Base-by-base conservation (phyloP, 139 green algal genomes). In the Chlorella vulgaris region DNA sequence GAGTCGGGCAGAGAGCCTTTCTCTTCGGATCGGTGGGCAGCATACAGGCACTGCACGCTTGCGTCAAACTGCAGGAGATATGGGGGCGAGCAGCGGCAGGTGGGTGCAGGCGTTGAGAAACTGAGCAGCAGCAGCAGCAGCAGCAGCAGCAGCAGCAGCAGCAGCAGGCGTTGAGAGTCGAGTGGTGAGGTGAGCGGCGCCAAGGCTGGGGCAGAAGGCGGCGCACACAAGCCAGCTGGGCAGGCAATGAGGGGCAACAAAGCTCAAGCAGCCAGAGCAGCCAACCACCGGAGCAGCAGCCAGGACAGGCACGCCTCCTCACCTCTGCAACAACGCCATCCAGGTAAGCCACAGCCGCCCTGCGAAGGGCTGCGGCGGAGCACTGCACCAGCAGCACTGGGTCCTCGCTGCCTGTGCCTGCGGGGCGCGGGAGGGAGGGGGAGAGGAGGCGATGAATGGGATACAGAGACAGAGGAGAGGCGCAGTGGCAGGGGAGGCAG, bases 351-450 rank as follows among this genome's bases (percentile, higher is more conserved):
- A 18, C 47, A n/a, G 78, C 83, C 4, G 28, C 47, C 1, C 2
- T 66, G 51, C 81, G 80, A 62, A 73, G 84, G 58, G 70, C 51
- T 2, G 7, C 19, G 2, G 18, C 2, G 65, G 28, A 42, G 47
- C 7, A 28, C 3, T 66, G 51, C 15, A 89, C 73, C 22, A 90
- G 73, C 71, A 90, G 65, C n/a, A 90, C 65, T 0, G 78, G 31
- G 19, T 84, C 84, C 15, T 86, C 74, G 26, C 33, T 75, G 3
- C 40, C 40, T 22, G 40, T 36, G 39, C 63, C 63, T 74, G 67
- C 21, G 3, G 67, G 15, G 62, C n/a, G 29, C 55, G n/a, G 55
- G 18, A 76, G 2, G 28, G 6, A 67, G 58, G 58, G 18, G 15
- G 15, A 67, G 21, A 67, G 10, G 47, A 58, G 13, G 15, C 47